Evolutionary conservation across 768 basidiomycete genomes (phyloP), one percentile per base, ranked within the genome.

Genomic region (Naganishia antarctica): DNA sequence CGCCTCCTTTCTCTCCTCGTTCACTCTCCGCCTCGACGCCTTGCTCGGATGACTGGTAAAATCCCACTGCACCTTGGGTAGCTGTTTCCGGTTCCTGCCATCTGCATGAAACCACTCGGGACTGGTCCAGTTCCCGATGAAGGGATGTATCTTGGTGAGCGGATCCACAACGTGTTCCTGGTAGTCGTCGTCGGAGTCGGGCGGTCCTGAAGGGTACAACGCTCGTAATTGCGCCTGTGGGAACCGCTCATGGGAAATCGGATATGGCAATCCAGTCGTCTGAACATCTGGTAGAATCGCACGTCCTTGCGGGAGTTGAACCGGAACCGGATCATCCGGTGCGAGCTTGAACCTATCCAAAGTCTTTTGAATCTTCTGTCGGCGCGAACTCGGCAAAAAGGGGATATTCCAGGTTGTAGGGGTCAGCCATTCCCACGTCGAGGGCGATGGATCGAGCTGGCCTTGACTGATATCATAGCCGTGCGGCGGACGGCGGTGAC

Each of bases 1-100:
- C 23, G 76, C 77, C 40, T 78, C 75, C 18, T 67, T 69, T 43
- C 78, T 25, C 53, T 73, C 64, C 37, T 68, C 66, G 37, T 71
- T 69, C 34, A 70, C 32, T 49, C 59, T 34, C 53, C 40, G 68
- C 48, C 75, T 62, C 23, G 64, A 44, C 31, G 29, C 43, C n/a
- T n/a, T n/a, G n/a, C n/a, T n/a, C n/a, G n/a, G n/a, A n/a, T n/a
- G n/a, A n/a, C n/a, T n/a, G n/a, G n/a, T 40, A n/a, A 68, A 69
- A 15, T 67, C 61, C 3, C 29, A 60, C 59, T 75, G 73, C 5
- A 71, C 68, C 28, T 44, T 57, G 64, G 71, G 71, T 45, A 76
- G 67, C 8, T 70, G 66, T 43, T 68, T 64, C 46, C 51, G 63
- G n/a, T 69, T 66, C 28, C 61, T 49, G 21, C 62, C 67, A 49